Evolutionary conservation across 2,329 filamentous ascomycete species (phyloP).

Genomic region (Arthrinium puccinioides): DNA sequence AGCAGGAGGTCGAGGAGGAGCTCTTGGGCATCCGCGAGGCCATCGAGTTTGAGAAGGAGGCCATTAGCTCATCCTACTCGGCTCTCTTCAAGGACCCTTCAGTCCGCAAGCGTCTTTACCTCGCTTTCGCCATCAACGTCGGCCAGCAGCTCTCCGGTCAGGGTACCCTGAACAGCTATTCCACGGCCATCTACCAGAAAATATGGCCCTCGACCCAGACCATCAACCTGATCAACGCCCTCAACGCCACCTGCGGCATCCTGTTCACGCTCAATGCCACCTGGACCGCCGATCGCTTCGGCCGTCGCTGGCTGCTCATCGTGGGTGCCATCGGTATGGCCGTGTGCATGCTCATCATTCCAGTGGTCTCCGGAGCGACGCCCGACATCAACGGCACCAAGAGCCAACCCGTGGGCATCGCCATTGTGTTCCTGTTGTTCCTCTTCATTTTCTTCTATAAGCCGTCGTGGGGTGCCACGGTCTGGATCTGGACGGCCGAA

Average conservation of each 20-base stretch:
- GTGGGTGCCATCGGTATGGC: slow-evolving; percentile 63
- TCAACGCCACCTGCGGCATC: slow-evolving; percentile 67
- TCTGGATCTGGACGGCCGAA: slow-evolving; percentile 66
- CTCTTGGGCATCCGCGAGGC: slow-evolving; percentile 58
- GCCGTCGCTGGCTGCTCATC: slow-evolving; percentile 63
- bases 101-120: slow-evolving; percentile 56
- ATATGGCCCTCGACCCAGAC: slow-evolving; percentile 51
- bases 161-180: slow-evolving; percentile 66
- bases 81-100: slow-evolving; percentile 66
- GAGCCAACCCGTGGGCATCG: slow-evolving; percentile 52
- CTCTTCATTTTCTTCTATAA: slow-evolving; percentile 63
- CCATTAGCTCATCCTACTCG: slow-evolving; percentile 53
- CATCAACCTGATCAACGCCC: slow-evolving; percentile 66
- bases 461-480: slow-evolving; percentile 61
- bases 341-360: slow-evolving; percentile 61
- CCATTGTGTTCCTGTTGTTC: slow-evolving; percentile 63
- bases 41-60: slow-evolving; percentile 65
- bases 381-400: slow-evolving; percentile 48
- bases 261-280: slow-evolving; percentile 66
- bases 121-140: slow-evolving; percentile 61
- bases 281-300: slow-evolving; percentile 67
- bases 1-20: slow-evolving; percentile 61
- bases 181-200: slow-evolving; percentile 66
- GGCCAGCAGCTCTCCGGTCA: slow-evolving; percentile 68
- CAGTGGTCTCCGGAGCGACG: slow-evolving; percentile 37